Conservation (phyloP, 2,329 filamentous ascomycete species). For the Aureobasidium namibiae region DNA sequence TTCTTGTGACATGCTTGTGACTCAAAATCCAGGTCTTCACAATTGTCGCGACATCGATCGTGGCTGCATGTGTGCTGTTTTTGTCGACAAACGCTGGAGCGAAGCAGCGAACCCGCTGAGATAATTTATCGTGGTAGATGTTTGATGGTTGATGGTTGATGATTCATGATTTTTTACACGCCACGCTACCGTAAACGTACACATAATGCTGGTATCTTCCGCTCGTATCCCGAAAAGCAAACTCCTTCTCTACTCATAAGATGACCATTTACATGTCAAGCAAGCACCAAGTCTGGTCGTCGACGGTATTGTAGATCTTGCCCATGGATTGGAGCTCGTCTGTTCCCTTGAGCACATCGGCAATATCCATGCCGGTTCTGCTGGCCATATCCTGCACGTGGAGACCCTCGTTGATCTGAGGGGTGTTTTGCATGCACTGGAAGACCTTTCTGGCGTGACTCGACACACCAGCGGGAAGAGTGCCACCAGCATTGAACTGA, state of each 20-base stretch:
- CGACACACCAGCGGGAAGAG: constrained; percentile 42
- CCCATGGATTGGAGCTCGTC: constrained; percentile 71
- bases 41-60: constrained; percentile 53
- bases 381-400: constrained; percentile 70
- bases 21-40: constrained; percentile 48
- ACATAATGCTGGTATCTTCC: neutral
- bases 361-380: constrained; percentile 54
- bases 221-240: neutral
- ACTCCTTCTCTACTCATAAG: neutral
- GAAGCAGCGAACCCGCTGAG: constrained; percentile 7
- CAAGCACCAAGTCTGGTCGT: constrained; percentile 86
- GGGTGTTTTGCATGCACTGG: constrained; percentile 56
- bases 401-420: constrained; percentile 72
- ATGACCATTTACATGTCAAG: constrained; percentile 51
- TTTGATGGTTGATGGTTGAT: neutral
- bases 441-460: constrained; percentile 61
- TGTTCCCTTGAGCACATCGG: constrained; percentile 66
- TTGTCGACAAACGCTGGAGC: constrained; percentile 36
- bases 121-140: neutral
- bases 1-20: neutral
- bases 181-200: neutral
- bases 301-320: constrained; percentile 80
- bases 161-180: constrained; percentile 1
- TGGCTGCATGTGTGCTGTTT: constrained; percentile 58
- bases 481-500: constrained; percentile 21